Percentiles rank a stretch among this genome's conserved stretches.
phyloP scores from a whole-genome alignment of 1,284 basidiomycete genomes.

The Malassezia globosa region DNA sequence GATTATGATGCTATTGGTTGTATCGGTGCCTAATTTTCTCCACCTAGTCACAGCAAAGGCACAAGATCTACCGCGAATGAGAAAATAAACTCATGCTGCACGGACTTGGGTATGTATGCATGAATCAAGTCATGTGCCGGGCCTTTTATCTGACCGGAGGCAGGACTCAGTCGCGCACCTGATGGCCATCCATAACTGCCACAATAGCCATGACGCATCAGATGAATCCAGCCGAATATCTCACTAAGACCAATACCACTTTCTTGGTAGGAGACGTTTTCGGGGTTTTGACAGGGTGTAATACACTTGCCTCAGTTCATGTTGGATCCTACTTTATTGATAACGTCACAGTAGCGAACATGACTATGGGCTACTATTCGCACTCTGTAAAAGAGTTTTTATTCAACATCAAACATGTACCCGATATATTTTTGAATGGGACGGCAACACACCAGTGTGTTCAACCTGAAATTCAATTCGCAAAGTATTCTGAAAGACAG shows the following conservation, averaged over 20 bases:
- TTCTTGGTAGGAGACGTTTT: background rate
- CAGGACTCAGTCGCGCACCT: background rate
- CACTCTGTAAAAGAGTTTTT: background rate
- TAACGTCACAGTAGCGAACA: background rate
- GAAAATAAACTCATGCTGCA: no score
- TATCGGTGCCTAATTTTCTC: no score
- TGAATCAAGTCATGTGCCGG: background rate
- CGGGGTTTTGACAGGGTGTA: background rate
- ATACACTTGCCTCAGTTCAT: background rate
- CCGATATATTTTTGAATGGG: background rate
- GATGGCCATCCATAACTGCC: background rate
- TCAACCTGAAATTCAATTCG: background rate
- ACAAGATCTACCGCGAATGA: background rate
- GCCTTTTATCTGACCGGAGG: background rate
- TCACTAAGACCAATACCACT: background rate
- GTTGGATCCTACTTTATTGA: background rate
- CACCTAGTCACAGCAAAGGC: background rate
- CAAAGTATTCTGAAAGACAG: background rate
- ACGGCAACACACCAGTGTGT: background rate
- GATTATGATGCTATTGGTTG: no score
- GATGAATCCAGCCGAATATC: background rate
- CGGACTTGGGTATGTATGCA: background rate
- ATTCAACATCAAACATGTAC: background rate
- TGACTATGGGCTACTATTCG: no score
- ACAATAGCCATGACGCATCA: background rate